These are phyloP conservation scores for Elsinoe perseae DNA, from an alignment of 2,329 filamentous ascomycete genomes.

Conservation along the genomic window DNA sequence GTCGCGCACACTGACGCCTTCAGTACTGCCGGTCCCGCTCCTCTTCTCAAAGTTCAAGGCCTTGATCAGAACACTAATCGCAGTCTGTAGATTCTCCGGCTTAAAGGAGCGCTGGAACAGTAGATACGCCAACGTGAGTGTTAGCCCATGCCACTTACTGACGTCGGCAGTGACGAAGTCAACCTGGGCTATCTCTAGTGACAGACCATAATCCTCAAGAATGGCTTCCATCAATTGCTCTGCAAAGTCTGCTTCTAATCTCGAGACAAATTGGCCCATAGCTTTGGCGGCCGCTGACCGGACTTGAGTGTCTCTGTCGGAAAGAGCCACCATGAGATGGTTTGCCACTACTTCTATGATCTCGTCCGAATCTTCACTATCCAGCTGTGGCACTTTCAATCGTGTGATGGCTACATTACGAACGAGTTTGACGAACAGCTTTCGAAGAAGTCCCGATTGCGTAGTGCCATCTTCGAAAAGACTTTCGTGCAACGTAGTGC, in stretches of 20 bases:
- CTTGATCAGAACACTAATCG: conserved; percentile 67
- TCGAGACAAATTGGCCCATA: conserved; percentile 76
- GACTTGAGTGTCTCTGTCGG: conserved; percentile 86
- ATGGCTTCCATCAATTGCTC: conserved; percentile 81
- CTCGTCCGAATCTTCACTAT: conserved; percentile 17
- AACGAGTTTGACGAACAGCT: conserved; percentile 76
- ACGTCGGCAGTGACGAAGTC: conserved; percentile 71
- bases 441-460: conserved; percentile 71
- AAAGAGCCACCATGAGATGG: conserved; percentile 66
- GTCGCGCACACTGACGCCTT: conserved; percentile 86
- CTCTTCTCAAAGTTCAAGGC: conserved; percentile 85
- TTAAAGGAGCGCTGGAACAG: conserved; percentile 79
- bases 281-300: conserved; percentile 87
- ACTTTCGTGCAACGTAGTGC: conserved; percentile 51
- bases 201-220: conserved; percentile 52
- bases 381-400: not conserved
- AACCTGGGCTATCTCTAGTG: conserved; percentile 37
- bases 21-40: conserved; percentile 71
- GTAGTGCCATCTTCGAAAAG: conserved; percentile 50
- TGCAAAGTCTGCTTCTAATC: conserved; percentile 71
- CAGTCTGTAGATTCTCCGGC: conserved; percentile 58
- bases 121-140: conserved; percentile 77
- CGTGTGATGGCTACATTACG: conserved; percentile 56
- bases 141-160: conserved; percentile 85
- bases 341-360: conserved; percentile 71